These are phyloP conservation scores for Millerozyma acaciae DNA, from an alignment of 805 yeast species.

Conservation along the genomic window DNA sequence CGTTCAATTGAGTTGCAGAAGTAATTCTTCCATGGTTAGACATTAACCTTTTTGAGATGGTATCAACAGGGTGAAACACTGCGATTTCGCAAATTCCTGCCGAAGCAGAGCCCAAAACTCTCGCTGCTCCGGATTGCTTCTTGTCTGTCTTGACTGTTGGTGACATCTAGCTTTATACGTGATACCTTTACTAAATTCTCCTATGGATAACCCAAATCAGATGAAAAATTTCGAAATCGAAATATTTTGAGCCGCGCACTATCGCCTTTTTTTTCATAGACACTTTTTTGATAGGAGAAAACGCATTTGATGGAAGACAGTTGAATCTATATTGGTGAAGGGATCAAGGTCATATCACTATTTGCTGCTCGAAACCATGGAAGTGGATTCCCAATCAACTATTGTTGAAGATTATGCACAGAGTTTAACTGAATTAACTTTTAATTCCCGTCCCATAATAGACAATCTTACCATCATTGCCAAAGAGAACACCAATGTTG, in stretches of 20 bases:
- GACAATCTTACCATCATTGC: slow-evolving; percentile 82
- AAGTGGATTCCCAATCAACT: slow-evolving; percentile 4
- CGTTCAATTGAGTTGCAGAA: slow-evolving; percentile 63
- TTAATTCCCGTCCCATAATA: slow-evolving; percentile 87
- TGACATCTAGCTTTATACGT: slow-evolving; percentile 24
- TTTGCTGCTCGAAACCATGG: too few relatives aligned
- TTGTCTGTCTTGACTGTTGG: slow-evolving; percentile 50
- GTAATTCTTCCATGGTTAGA: slow-evolving; percentile 71
- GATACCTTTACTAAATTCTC: too few relatives aligned
- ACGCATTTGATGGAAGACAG: too few relatives aligned
- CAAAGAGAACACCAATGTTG: slow-evolving; percentile 73
- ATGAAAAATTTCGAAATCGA: too few relatives aligned
- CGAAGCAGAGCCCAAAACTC: slow-evolving; percentile 95
- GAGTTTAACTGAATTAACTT: slow-evolving; percentile 72
- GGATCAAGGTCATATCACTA: too few relatives aligned
- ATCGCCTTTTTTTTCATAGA: too few relatives aligned
- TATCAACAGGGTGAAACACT: slow-evolving; percentile 98
- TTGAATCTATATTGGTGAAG: too few relatives aligned
- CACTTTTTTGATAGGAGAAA: too few relatives aligned
- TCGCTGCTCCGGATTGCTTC: slow-evolving; percentile 84
- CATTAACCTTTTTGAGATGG: slow-evolving; percentile 94
- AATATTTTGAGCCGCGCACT: too few relatives aligned
- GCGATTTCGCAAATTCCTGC: slow-evolving; percentile 97
- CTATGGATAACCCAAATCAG: too few relatives aligned
- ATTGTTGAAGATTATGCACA: slow-evolving; percentile 56